Evolutionary conservation across 129 eudicot species (phyloP).

Genomic region (Oenanthe sinensis): DNA sequence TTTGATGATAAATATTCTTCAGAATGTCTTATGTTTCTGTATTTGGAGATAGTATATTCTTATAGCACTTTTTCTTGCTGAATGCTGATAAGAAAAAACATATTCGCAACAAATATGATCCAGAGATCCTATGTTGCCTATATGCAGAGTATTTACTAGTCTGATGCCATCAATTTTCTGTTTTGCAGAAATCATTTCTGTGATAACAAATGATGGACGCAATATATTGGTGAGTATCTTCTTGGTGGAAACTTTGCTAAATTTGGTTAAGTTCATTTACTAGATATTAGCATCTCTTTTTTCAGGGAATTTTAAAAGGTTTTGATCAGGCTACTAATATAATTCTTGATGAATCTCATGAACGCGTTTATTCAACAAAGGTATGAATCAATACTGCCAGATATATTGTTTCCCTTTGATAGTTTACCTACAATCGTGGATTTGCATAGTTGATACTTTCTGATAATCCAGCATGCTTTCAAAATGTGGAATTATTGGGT

Average conservation of each 20-base stretch:
- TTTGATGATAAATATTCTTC: neutral
- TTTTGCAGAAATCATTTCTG: slow-evolving; percentile 59
- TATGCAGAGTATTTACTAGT: neutral
- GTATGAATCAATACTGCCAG: slow-evolving; percentile 16
- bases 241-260: neutral
- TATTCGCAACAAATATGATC: neutral
- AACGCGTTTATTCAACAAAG: slow-evolving; percentile 81
- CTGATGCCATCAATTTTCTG: neutral
- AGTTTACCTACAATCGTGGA: neutral
- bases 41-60: neutral
- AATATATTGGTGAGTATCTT: slow-evolving; percentile 67
- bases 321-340: slow-evolving; percentile 88
- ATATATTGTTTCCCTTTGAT: neutral
- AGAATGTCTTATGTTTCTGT: neutral
- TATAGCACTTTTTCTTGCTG: neutral
- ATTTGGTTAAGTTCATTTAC: neutral
- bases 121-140: neutral
- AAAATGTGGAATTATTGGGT: neutral
- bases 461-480: neutral
- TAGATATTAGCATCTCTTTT: neutral
- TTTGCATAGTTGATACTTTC: neutral
- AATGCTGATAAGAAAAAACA: neutral
- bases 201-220: slow-evolving; percentile 81
- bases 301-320: slow-evolving; percentile 76
- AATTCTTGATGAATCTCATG: slow-evolving; percentile 94